Evolutionary conservation across 345 rosid genomes (phyloP).

Genomic region (Eucalyptus erythrocorys): DNA sequence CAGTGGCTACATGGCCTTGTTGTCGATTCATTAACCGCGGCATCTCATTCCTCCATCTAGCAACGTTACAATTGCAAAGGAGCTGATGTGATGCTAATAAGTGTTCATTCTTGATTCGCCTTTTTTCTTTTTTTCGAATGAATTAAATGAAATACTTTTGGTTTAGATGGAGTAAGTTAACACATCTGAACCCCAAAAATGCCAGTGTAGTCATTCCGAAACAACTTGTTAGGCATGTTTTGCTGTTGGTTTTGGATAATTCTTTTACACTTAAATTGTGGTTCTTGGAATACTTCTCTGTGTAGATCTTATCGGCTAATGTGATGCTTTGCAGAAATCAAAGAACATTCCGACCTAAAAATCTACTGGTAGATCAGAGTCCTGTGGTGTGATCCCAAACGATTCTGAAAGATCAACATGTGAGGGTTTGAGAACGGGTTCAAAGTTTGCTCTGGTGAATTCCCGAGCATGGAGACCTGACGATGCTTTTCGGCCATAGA

Average conservation of each 20-base stretch:
- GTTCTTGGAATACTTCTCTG: background rate
- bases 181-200: background rate
- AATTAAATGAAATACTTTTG: background rate
- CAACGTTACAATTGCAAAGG: background rate
- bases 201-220: background rate
- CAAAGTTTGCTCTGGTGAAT: constrained; percentile 20
- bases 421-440: constrained; percentile 8
- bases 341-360: constrained; percentile 79
- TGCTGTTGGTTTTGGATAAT: background rate
- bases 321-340: constrained; percentile 49
- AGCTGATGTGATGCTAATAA: background rate
- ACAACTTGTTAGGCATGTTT: background rate
- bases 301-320: background rate
- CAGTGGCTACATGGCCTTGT: background rate
- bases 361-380: constrained; percentile 3
- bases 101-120: background rate
- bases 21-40: background rate
- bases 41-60: background rate
- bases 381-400: background rate
- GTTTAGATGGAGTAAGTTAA: background rate
- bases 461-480: constrained; percentile 76
- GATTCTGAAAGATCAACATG: constrained; percentile 9
- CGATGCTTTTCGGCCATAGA: constrained; percentile 69
- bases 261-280: background rate
- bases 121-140: background rate